Evolutionary conservation across 2,329 filamentous ascomycete genomes (phyloP).

Genomic region (Metarhizium brunneum): DNA sequence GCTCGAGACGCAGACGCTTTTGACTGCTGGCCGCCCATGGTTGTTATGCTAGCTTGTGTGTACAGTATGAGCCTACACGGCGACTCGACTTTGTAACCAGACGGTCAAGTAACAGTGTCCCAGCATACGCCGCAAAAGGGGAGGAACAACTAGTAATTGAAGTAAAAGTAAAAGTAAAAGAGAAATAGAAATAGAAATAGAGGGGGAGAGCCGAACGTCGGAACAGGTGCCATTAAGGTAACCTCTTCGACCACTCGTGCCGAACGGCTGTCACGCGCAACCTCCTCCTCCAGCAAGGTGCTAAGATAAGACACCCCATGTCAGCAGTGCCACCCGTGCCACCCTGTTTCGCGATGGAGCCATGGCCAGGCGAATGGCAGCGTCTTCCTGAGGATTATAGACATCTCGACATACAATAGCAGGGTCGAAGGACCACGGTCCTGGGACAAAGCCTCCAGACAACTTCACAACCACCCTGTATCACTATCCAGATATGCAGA

Average conservation of each 20-base stretch:
- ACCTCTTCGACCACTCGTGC: too few relatives aligned
- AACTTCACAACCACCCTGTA: too few relatives aligned
- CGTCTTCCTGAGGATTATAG: too few relatives aligned
- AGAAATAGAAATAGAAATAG: neutral
- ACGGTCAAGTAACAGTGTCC: neutral
- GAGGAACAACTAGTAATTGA: neutral
- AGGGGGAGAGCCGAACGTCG: neutral
- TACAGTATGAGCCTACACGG: neutral
- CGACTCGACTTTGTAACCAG: too few relatives aligned
- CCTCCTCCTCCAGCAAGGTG: neutral
- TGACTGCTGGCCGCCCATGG: constrained; percentile 37
- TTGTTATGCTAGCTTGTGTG: neutral
- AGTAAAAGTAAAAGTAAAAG: neutral
- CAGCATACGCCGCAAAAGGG: neutral
- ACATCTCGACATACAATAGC: too few relatives aligned
- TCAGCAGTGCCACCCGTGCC: neutral
- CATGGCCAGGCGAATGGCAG: too few relatives aligned
- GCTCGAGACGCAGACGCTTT: constrained; percentile 21
- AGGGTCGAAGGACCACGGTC: too few relatives aligned
- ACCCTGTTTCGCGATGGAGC: too few relatives aligned
- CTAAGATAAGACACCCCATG: neutral
- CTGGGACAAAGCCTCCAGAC: too few relatives aligned
- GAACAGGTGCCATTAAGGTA: neutral
- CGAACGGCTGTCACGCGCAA: neutral
- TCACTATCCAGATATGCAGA: too few relatives aligned